A percentile compares a stretch with the other conserved stretches of the same genome.
Conservation (phyloP, 108 stramenopile genomes). For the Pseudonitzschia delicatissima region DNA sequence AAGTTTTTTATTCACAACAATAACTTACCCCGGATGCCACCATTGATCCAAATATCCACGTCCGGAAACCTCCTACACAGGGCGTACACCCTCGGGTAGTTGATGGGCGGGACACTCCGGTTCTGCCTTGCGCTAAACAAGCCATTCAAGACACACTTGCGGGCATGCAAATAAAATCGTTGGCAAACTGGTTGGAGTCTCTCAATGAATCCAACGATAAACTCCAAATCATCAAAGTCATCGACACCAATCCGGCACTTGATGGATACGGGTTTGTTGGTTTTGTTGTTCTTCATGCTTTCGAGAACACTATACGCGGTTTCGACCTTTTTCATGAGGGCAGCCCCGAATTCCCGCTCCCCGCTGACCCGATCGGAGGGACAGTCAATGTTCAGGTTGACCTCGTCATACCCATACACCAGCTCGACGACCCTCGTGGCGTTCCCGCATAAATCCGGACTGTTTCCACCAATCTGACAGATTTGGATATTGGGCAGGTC, state of each 20-base stretch:
- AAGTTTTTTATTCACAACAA: no score
- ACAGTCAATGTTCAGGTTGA: constrained; percentile 81
- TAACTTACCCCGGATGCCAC: constrained; percentile 48
- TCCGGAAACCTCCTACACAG: constrained; percentile 62
- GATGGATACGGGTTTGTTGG: constrained; percentile 41
- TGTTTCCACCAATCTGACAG: constrained; percentile 65
- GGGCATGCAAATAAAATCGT: constrained; percentile 64
- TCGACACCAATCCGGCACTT: constrained; percentile 76
- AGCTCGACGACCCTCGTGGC: constrained; percentile 37
- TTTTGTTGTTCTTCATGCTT: constrained; percentile 9
- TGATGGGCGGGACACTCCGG: constrained; percentile 69
- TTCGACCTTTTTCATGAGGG: constrained; percentile 26
- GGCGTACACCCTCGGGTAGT: constrained; percentile 64
- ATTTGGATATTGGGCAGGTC: constrained; percentile 25
- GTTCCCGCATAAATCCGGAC: constrained; percentile 35
- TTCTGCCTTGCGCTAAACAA: constrained; percentile 56
- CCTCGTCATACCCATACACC: constrained; percentile 57
- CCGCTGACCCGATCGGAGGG: constrained; percentile 52
- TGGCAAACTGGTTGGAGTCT: constrained; percentile 37
- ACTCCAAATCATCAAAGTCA: constrained; percentile 49
- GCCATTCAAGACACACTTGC: constrained; percentile 55
- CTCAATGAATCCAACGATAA: constrained; percentile 39
- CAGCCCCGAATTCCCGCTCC: constrained; percentile 56
- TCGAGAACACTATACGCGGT: constrained; percentile 8
- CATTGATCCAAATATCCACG: constrained; percentile 73